Conservation (phyloP, 2,329 filamentous ascomycete species). For the Apiospora marii region DNA sequence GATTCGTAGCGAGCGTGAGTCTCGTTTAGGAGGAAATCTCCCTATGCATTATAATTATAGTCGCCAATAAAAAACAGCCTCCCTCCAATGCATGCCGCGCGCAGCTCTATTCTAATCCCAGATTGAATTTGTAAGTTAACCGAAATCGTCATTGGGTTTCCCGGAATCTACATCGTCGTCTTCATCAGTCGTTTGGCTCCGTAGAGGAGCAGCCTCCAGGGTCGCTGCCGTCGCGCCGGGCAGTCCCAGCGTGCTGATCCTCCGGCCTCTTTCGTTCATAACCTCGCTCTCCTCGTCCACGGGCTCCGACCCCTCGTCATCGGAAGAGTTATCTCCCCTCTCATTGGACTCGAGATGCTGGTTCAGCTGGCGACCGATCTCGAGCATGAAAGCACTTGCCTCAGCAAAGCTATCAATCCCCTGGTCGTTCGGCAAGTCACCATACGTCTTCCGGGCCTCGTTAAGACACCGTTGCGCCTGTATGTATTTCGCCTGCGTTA, state of each 20-base stretch:
- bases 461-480: conserved; percentile 82
- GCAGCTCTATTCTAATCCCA: conserved; percentile 19
- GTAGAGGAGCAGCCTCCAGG: conserved; percentile 61
- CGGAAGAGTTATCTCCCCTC: conserved; percentile 28
- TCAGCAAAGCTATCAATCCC: conserved; percentile 59
- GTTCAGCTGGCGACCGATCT: conserved; percentile 58
- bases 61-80: background rate
- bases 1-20: background rate
- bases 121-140: conserved; percentile 28
- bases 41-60: conserved; percentile 18
- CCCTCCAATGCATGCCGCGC: conserved; percentile 15
- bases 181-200: conserved; percentile 32
- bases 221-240: conserved; percentile 46
- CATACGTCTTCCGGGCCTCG: conserved; percentile 67
- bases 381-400: conserved; percentile 61
- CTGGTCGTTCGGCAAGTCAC: conserved; percentile 55
- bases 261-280: conserved; percentile 58
- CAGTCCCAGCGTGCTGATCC: conserved; percentile 62
- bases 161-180: conserved; percentile 35
- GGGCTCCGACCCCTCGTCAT: conserved; percentile 30
- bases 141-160: conserved; percentile 38
- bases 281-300: conserved; percentile 47
- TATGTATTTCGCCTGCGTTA: conserved; percentile 76
- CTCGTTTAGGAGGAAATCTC: background rate
- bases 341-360: conserved; percentile 52